Conservation (phyloP, 2,329 filamentous ascomycete genomes). For the Didymella segeticola region DNA sequence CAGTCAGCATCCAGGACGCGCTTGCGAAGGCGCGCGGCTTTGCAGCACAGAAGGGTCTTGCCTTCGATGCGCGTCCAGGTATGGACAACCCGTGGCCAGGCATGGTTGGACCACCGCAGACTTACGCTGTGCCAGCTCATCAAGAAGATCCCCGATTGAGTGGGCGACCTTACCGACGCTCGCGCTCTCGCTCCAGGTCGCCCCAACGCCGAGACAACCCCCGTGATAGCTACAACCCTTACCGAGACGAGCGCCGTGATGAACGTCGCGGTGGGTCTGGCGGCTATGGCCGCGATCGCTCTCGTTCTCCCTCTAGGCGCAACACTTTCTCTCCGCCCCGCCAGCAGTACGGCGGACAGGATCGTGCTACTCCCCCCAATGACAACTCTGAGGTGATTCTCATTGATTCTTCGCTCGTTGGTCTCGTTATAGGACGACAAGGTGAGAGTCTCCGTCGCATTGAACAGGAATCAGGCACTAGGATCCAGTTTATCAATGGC, state of each 20-base stretch:
- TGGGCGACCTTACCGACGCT: constrained; percentile 67
- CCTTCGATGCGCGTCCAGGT: constrained; percentile 53
- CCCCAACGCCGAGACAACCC: constrained; percentile 70
- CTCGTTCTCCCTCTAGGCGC: constrained; percentile 70
- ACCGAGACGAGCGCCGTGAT: constrained; percentile 82
- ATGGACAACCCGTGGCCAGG: constrained; percentile 54
- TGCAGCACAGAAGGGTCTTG: constrained; percentile 78
- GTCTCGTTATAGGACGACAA: constrained; percentile 87
- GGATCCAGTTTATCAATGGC: constrained; percentile 86
- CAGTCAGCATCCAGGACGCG: constrained; percentile 82
- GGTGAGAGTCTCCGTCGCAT: constrained; percentile 88
- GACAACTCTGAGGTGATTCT: constrained; percentile 82
- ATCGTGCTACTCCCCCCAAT: constrained; percentile 66
- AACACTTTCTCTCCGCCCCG: constrained; percentile 66
- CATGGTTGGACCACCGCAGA: constrained; percentile 35
- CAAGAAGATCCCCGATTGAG: constrained; percentile 58
- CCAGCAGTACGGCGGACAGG: constrained; percentile 54
- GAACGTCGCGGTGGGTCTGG: constrained; percentile 60
- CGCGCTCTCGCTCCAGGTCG: constrained; percentile 70
- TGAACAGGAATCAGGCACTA: constrained; percentile 79
- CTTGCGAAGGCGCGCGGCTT: constrained; percentile 84
- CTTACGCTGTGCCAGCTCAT: constrained; percentile 47
- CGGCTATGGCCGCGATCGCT: constrained; percentile 73
- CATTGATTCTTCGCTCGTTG: constrained; percentile 86
- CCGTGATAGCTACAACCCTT: constrained; percentile 80